Percentiles rank a stretch among this genome's conserved stretches.
These are phyloP conservation scores for Lomentospora prolificans DNA, from an alignment of 2,329 filamentous ascomycete species.

Conservation along the genomic window DNA sequence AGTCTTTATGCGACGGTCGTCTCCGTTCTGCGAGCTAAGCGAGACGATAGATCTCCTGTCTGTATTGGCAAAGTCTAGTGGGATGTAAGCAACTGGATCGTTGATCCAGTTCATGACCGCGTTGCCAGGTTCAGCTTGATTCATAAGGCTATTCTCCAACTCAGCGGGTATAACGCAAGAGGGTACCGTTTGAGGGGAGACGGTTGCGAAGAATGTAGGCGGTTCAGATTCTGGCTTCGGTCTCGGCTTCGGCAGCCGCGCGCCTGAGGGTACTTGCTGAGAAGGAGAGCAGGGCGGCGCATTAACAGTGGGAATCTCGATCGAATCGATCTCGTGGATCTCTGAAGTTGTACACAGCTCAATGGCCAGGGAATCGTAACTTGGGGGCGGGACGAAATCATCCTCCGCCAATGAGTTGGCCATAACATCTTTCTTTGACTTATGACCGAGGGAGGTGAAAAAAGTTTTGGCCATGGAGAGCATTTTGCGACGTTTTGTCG, in stretches of 20 bases:
- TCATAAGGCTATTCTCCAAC: conserved; percentile 10
- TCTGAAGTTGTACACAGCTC: conserved; percentile 37
- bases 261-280: neutral
- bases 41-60: neutral
- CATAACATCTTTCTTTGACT: conserved; percentile 26
- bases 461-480: conserved; percentile 43
- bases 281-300: neutral
- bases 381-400: conserved; percentile 29
- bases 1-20: conserved; percentile 15
- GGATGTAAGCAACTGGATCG: conserved; percentile 1
- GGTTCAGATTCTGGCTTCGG: conserved; percentile 5
- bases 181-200: conserved; percentile 16
- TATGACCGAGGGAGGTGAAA: conserved; percentile 42
- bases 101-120: conserved; percentile 4
- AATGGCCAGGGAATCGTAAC: conserved; percentile 32
- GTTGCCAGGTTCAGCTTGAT: neutral
- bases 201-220: conserved; percentile 12
- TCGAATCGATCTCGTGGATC: conserved; percentile 44
- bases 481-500: conserved; percentile 41
- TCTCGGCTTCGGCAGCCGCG: neutral
- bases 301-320: conserved; percentile 23
- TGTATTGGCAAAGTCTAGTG: neutral
- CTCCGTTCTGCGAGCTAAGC: conserved; percentile 13
- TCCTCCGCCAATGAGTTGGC: conserved; percentile 18
- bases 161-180: conserved; percentile 14